Evolutionary conservation across 1,284 basidiomycete genomes (phyloP), one percentile per base, ranked within the genome.

Genomic region (Trametes pubescens): DNA sequence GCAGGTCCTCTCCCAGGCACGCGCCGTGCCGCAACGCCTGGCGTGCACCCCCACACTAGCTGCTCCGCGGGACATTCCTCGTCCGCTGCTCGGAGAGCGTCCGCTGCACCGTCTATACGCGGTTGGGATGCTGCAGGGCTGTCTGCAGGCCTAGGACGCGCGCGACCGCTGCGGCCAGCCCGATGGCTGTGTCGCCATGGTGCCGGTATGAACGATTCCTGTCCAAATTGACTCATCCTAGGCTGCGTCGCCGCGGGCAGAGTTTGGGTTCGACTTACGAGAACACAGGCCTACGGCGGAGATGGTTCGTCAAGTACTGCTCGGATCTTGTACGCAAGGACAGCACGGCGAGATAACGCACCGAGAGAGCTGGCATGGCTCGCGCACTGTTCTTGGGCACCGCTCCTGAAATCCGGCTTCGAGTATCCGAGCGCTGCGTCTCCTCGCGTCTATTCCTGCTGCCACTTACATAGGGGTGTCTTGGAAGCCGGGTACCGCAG

Each of bases 1-100:
- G 64, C 53, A 68, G 54, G 57, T 48, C 44, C n/a, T 38, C 11
- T 38, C 61, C 59, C 60, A 61, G 59, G 59, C 52, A 51, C 40
- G 44, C 40, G 44, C 37, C 26, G 40, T 26, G 43, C 40, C 40
- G 32, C 43, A 56, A 44, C 32, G 55, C 46, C 26, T 14, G 16
- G 44, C 48, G 48, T 18, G 44, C 47, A 49, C 26, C 16, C 26
- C 16, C 24, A 21, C 24, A 26, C 46, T 32, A 56, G 26, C 22
- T 24, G 4, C 22, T 22, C 13, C 24, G 37, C 14, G 52, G 22
- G 2, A 16, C 13, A 51, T 18, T 16, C 11, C 38, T 22, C 32
- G 32, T 37, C 35, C 29, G 51, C 29, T 26, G 43, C 29, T n/a
- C n/a, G n/a, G 37, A 44, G 57, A 51, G 47, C 38, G 32, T 55